Base-by-base conservation (phyloP, 441 rosid species). In the Geranium incanum region DNA sequence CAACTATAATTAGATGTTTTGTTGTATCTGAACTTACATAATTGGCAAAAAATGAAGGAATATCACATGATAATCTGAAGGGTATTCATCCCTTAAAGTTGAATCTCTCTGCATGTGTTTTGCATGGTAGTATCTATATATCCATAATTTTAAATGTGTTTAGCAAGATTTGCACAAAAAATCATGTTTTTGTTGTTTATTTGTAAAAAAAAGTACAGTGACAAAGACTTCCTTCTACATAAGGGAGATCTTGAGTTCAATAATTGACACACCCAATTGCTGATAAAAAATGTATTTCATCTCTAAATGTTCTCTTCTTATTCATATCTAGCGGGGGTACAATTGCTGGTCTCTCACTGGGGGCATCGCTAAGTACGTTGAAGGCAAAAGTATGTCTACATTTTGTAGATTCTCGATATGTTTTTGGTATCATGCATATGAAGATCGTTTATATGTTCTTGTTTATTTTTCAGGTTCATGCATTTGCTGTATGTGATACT, bases 321-420 rank as follows among this genome's bases (percentile, higher is more conserved):
- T 45, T 81, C 71, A 75, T 79, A 74, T 79, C 5, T 74, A 94
- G 97, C 75, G 97, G 99, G 71, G 95, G 91, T 68, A 88, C 99
- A 36, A 78, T 88, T 83, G 97, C 97, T 68, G 99, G 99, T 71
- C 86, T 94, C 48, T 81, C 97, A 50, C 73, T 94, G 75, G 99
- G 95, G 65, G 90, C 97, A 5, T 81, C 78, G 84, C 77, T 91
- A 74, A 88, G 96, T 79, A 68, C 82, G 13, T 77, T 89, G 81
- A 89, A 92, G 86, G 91, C 93, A 73, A 92, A 90, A 84, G 99
- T 94, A 72, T 72, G 81, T 28, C 65, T 60, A 74, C 78, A 21
- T 68, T 48, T 71, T 45, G 15, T 60, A 9, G 67, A 68, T 62
- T 74, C 11, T 64, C 21, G 36, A 66, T 36, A 6, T 66, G 66